Base-by-base conservation (phyloP, 768 basidiomycete genomes). In the Collybia nuda region DNA sequence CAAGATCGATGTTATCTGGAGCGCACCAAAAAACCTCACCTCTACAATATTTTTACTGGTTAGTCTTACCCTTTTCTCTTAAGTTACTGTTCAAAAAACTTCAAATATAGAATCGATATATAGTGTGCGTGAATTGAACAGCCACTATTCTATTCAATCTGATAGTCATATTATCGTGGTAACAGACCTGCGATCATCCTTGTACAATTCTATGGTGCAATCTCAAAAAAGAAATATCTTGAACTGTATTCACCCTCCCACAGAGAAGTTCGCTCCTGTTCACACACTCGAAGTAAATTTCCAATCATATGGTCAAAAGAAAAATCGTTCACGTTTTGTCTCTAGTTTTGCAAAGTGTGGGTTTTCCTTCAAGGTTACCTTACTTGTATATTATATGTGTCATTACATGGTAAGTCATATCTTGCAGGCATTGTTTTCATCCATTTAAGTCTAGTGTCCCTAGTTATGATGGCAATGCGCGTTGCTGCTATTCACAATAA, bases 1-100 rank as follows among this genome's bases (percentile, higher is more conserved):
- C 32, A 46, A 56, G 55, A 17, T 56, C 1, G 49, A 53, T 19
- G 53, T 50, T 18, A 48, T 56, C 12, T 56, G 55, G 55, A 51
- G 14, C n/a, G 50, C 47, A 40, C 52, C 40, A 8, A 51, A 39
- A 39, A 56, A 42, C 29, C 23, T 45, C 3, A 40, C 53, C 5
- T 53, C 52, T 14, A 32, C 19, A 1, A 43, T 56, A 14, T 56
- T 56, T 29, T 11, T 56, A 11, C 14, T 53, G 28, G 55, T 56
- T 24, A 22, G 51, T 40, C 3, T 44, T 22, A 21, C 41, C 14
- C 11, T 29, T 9, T 22, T 2, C 6, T 38, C 28, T 12, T 15
- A 37, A 29, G 22, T 24, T 17, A 6, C 22, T 53, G 14, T 41
- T 18, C 6, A 6, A 19, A 12, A n/a, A 7, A 15, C 18, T n/a